A percentile compares a stretch with the other conserved stretches of the same genome.
Evolutionary conservation across 371 early-diverging fungal genomes (phyloP).

Genomic region (Actinomucor elegans): DNA sequence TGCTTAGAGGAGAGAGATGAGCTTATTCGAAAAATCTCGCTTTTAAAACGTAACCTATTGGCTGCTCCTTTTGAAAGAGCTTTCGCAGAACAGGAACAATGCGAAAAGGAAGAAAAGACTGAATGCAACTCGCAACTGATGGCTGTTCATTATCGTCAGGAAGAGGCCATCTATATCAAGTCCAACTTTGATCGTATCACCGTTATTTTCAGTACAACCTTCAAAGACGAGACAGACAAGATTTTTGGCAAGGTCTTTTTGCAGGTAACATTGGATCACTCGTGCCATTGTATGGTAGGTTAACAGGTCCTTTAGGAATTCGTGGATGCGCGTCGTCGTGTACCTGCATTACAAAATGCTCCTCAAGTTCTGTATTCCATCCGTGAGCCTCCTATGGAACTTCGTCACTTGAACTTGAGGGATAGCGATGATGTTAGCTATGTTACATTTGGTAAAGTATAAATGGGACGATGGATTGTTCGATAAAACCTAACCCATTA

Average conservation of each 20-base stretch:
- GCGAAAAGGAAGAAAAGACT: conserved; percentile 64
- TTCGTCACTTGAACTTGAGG: conserved; percentile 76
- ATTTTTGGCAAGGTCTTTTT: conserved; percentile 96
- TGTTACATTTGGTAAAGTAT: conserved; percentile 87
- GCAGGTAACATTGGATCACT: conserved; percentile 64
- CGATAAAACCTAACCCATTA: no score
- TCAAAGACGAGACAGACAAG: conserved; percentile 96
- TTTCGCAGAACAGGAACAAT: conserved; percentile 80
- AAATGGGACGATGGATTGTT: not conserved
- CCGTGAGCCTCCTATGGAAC: conserved; percentile 93
- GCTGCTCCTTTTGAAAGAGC: conserved; percentile 94
- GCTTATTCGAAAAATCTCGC: conserved; percentile 76
- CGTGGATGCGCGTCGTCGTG: conserved; percentile 94
- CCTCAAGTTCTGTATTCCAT: conserved; percentile 93
- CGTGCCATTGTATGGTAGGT: no score
- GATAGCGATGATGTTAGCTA: conserved; percentile 80
- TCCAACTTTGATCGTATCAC: conserved; percentile 93
- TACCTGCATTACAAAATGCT: conserved; percentile 87
- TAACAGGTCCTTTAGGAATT: conserved; percentile 96
- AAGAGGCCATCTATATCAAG: conserved; percentile 91
- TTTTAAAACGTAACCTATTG: conserved; percentile 90
- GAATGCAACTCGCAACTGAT: conserved; percentile 69
- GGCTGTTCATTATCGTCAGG: conserved; percentile 90
- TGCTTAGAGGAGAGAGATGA: conserved; percentile 55
- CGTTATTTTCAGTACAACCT: conserved; percentile 93